Percentiles rank a stretch among this genome's conserved stretches.
phyloP scores from a whole-genome alignment of 345 rosid genomes.

The Ceriops tagal region DNA sequence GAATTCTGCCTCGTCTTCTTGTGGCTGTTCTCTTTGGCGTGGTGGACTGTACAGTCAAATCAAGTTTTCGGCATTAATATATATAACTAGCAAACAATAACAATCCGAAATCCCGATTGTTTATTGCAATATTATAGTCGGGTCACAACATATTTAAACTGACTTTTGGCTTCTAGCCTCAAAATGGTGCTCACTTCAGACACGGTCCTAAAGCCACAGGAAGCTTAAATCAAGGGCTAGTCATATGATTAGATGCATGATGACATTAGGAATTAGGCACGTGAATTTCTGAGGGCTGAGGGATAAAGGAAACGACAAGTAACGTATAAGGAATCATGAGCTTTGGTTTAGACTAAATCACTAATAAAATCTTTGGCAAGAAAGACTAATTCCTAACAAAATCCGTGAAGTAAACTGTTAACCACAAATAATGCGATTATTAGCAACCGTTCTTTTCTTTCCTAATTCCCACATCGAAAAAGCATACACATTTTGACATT shows the following conservation, averaged over 20 bases:
- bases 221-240: neutral
- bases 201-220: neutral
- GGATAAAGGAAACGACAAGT: neutral
- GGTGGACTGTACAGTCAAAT: too few species aligned
- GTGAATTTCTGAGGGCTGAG: neutral
- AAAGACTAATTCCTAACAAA: conserved; percentile 21
- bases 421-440: conserved; percentile 4
- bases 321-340: neutral
- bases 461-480: conserved; percentile 8
- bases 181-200: too few species aligned
- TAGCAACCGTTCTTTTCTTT: neutral
- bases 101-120: too few species aligned
- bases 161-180: too few species aligned
- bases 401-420: neutral
- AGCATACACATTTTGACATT: conserved; percentile 1
- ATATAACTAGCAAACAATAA: too few species aligned
- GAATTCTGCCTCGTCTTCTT: too few species aligned
- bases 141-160: too few species aligned
- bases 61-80: too few species aligned
- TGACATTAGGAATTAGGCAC: conserved; percentile 9
- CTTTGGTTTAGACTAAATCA: conserved; percentile 12
- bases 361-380: neutral
- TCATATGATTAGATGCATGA: conserved; percentile 6
- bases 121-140: too few species aligned
- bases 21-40: too few species aligned